A percentile compares a stretch with the other conserved stretches of the same genome.
These are phyloP conservation scores for Phyllosticta paracitricarpa DNA, from an alignment of 2,329 filamentous ascomycete genomes.

Conservation along the genomic window DNA sequence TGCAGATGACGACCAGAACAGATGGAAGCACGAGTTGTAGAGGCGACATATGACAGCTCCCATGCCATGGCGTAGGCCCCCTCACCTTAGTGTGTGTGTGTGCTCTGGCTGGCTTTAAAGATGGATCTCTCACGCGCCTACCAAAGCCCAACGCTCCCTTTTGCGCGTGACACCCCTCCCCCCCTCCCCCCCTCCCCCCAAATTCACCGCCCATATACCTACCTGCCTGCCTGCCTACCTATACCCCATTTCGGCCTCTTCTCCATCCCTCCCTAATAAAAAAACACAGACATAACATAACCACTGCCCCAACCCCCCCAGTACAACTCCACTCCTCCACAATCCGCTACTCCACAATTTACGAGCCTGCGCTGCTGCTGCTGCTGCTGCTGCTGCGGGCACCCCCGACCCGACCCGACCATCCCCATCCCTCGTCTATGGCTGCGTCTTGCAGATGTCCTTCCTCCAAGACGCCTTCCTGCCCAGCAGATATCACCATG, in stretches of 20 bases:
- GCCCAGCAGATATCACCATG: slow-evolving; percentile 7
- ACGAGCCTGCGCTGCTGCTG: background rate
- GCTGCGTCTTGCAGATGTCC: slow-evolving; percentile 9
- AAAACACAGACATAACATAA: too few relatives aligned
- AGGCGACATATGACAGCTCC: background rate
- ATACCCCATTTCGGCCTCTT: background rate
- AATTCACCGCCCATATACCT: background rate
- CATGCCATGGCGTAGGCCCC: background rate
- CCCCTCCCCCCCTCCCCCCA: too few relatives aligned
- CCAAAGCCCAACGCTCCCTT: background rate
- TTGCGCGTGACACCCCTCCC: background rate
- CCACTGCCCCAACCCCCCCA: too few relatives aligned
- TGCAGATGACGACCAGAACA: background rate
- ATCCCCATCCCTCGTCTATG: background rate
- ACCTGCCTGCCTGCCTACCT: too few relatives aligned
- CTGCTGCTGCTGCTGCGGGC: background rate
- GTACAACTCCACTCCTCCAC: background rate
- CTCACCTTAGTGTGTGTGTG: background rate
- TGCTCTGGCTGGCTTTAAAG: background rate
- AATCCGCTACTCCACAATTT: background rate
- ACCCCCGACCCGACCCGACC: background rate
- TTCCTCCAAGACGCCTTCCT: slow-evolving; percentile 11
- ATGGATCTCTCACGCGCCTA: background rate
- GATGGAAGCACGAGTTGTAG: too few relatives aligned
- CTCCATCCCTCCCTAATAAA: background rate